These are phyloP conservation scores for Cercophora scortea DNA, from an alignment of 495 filamentous ascomycete species.

Conservation along the genomic window DNA sequence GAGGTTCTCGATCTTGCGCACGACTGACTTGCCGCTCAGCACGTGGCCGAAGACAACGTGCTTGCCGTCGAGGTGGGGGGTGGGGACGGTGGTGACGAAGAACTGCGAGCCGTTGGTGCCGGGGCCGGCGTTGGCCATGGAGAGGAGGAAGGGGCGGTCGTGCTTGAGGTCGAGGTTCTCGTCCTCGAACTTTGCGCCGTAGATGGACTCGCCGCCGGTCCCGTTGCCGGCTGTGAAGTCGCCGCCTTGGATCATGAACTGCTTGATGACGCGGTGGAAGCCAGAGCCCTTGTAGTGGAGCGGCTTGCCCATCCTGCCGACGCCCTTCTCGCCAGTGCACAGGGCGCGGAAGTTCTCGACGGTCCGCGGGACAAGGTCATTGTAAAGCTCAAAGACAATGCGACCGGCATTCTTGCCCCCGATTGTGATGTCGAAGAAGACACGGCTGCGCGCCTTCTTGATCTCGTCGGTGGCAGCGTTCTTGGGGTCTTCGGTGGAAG, in stretches of 20 bases:
- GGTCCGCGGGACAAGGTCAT: conserved; percentile 90
- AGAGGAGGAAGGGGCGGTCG: conserved; percentile 87
- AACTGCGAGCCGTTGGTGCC: conserved; percentile 99
- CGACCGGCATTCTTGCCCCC: conserved; percentile 63
- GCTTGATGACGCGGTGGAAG: conserved; percentile 97
- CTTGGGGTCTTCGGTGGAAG: background rate
- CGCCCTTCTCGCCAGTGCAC: conserved; percentile 85
- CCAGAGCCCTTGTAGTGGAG: conserved; percentile 82
- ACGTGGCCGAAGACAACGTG: conserved; percentile 99
- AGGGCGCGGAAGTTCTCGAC: conserved; percentile 93
- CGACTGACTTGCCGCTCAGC: conserved; percentile 79
- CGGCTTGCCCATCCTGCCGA: conserved; percentile 74
- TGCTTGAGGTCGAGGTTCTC: conserved; percentile 95
- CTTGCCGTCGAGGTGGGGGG: conserved; percentile 90
- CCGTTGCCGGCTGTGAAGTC: conserved; percentile 95
- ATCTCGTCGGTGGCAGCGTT: conserved; percentile 18
- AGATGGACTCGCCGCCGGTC: conserved; percentile 95
- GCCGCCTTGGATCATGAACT: conserved; percentile 99
- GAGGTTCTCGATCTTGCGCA: conserved; percentile 86
- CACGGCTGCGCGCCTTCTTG: conserved; percentile 53
- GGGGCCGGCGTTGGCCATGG: conserved; percentile 96
- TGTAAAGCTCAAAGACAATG: conserved; percentile 76
- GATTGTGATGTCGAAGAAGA: conserved; percentile 86
- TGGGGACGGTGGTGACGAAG: conserved; percentile 91
- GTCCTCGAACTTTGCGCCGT: conserved; percentile 95